Evolutionary conservation across 208 protist species (phyloP).

Genomic region (Kentomonas sorsogonicus): DNA sequence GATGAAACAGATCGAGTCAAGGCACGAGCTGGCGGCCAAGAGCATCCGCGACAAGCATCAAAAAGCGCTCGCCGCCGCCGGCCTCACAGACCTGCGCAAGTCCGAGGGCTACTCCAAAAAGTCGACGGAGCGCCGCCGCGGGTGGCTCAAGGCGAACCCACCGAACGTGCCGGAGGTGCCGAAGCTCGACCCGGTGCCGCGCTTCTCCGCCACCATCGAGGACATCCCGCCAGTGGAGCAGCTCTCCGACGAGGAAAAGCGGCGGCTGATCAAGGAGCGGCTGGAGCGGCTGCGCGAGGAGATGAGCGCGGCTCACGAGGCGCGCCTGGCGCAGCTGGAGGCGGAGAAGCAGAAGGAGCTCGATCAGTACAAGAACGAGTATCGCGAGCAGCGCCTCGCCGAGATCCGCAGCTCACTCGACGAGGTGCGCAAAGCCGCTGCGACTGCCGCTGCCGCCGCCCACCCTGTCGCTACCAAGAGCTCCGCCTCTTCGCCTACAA

Average conservation of each 20-base stretch:
- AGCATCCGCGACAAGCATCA: conserved; percentile 34
- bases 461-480: conserved; percentile 1
- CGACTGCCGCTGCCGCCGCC: not conserved
- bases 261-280: conserved; percentile 19
- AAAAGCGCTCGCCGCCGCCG: conserved; percentile 17
- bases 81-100: conserved; percentile 29
- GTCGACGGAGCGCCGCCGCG: conserved; percentile 26
- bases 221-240: conserved; percentile 16
- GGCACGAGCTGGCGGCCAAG: conserved; percentile 39
- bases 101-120: conserved; percentile 23
- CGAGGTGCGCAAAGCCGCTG: not conserved
- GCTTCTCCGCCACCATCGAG: conserved; percentile 22
- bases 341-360: conserved; percentile 18
- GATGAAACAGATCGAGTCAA: conserved; percentile 41
- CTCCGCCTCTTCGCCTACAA: conserved; percentile 1
- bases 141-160: conserved; percentile 43
- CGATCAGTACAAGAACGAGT: conserved; percentile 17
- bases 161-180: conserved; percentile 26
- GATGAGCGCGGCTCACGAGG: conserved; percentile 14
- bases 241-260: conserved; percentile 36
- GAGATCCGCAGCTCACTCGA: conserved; percentile 5
- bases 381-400: conserved; percentile 21
- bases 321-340: conserved; percentile 14
- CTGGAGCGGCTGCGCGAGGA: conserved; percentile 18
- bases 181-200: conserved; percentile 22